These are phyloP conservation scores for Chrysoporthe puriensis DNA, from an alignment of 2,329 filamentous ascomycete species.

Conservation along the genomic window DNA sequence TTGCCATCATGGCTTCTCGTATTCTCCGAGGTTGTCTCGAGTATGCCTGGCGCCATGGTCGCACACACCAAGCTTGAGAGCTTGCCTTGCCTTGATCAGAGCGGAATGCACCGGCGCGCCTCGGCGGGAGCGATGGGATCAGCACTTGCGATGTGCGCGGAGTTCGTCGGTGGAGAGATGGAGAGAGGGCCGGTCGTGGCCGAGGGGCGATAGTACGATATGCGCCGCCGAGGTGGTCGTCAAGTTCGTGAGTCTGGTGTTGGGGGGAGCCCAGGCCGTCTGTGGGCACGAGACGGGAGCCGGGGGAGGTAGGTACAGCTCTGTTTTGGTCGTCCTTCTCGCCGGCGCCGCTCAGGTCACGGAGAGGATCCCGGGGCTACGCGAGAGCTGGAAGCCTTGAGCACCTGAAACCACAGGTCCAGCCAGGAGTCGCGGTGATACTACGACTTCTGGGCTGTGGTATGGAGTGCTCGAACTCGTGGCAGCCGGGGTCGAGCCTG, in stretches of 20 bases:
- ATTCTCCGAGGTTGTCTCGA: constrained; percentile 25
- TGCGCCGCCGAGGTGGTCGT: constrained; percentile 2
- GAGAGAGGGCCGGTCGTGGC: neutral
- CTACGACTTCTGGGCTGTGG: constrained; percentile 9
- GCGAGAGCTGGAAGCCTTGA: neutral
- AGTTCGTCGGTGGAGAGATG: neutral
- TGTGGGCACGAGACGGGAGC: neutral
- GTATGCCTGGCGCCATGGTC: constrained; percentile 27
- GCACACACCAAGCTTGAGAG: constrained; percentile 4
- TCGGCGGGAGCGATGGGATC: constrained; percentile 1
- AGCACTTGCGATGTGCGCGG: neutral
- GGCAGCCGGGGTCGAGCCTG: constrained; percentile 9
- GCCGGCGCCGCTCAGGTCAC: constrained; percentile 5
- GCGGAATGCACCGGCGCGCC: neutral
- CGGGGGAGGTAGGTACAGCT: neutral
- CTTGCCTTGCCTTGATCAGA: neutral
- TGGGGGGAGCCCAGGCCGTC: neutral
- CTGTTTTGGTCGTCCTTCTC: neutral
- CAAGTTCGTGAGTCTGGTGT: neutral
- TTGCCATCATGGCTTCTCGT: constrained; percentile 27
- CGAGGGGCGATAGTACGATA: neutral
- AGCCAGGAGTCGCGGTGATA: neutral
- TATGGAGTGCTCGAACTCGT: constrained; percentile 1
- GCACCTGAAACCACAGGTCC: constrained; percentile 4
- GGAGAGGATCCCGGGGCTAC: neutral